A percentile compares a stretch with the other conserved stretches of the same genome.
phyloP scores from a whole-genome alignment of 352 stramenopile genomes.

The Phytophthora hibernalis region DNA sequence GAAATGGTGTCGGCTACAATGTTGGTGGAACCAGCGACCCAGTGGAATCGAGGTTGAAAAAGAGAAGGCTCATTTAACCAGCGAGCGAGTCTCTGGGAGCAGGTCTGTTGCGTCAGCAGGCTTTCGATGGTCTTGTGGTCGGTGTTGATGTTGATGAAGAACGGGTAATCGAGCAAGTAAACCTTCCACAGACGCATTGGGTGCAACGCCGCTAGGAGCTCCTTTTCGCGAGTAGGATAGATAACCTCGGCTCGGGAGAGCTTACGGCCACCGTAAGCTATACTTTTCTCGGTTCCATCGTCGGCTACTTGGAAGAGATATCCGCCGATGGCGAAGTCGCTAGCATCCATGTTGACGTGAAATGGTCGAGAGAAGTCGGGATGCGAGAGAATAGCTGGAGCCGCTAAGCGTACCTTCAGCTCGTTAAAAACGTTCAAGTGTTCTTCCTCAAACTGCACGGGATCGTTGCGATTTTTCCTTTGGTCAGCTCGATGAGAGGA shows the following conservation, averaged over 20 bases:
- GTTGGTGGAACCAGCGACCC: background rate
- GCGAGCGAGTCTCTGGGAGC: too few species aligned
- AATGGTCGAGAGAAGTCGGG: conserved; percentile 7
- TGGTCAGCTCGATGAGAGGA: conserved; percentile 4
- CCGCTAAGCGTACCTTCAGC: background rate
- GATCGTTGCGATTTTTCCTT: background rate
- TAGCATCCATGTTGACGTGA: conserved; percentile 12
- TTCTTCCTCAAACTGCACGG: background rate
- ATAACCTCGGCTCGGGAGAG: conserved; percentile 1
- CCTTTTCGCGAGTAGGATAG: background rate
- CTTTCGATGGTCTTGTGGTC: background rate
- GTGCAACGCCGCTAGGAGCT: background rate
- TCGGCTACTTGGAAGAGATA: conserved; percentile 6
- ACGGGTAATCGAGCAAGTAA: background rate
- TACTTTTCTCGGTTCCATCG: conserved; percentile 1
- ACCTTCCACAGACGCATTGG: background rate
- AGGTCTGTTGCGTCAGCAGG: background rate
- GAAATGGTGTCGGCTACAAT: background rate
- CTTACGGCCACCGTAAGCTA: conserved; percentile 14
- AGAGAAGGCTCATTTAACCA: background rate
- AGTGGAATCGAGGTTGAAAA: background rate
- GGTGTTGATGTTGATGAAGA: background rate
- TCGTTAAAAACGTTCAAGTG: background rate
- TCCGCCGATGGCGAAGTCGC: conserved; percentile 4
- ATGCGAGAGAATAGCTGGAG: background rate